These are phyloP conservation scores for Gonapodya sp. DNA, from an alignment of 192 early-diverging fungal genomes.

Conservation along the genomic window DNA sequence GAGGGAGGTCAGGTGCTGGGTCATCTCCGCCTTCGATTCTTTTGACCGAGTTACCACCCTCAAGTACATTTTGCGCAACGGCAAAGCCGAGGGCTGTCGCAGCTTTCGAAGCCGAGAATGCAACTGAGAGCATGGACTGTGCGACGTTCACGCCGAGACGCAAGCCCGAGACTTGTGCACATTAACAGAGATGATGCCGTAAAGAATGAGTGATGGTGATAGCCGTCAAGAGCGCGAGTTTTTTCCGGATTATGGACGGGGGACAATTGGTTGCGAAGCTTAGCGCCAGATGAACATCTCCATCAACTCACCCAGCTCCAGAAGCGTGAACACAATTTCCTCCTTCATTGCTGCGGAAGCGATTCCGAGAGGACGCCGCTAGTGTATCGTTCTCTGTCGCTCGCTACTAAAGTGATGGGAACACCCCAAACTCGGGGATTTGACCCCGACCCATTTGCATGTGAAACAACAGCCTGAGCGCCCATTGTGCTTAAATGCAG, in stretches of 20 bases:
- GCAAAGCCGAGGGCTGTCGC: neutral
- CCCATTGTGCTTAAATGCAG: too few relatives aligned
- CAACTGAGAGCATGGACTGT: neutral
- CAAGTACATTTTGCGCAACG: neutral
- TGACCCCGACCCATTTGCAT: too few relatives aligned
- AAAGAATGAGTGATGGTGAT: neutral
- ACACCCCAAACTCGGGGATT: too few relatives aligned
- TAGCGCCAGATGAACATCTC: too few relatives aligned
- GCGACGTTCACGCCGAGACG: neutral
- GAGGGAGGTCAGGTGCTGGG: neutral
- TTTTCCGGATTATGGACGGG: too few relatives aligned
- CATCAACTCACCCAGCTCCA: neutral
- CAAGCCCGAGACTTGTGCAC: neutral
- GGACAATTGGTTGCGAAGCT: too few relatives aligned
- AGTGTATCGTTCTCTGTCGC: too few relatives aligned
- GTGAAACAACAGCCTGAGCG: too few relatives aligned
- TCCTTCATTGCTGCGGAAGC: neutral
- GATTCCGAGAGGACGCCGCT: too few relatives aligned
- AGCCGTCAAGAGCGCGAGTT: too few relatives aligned
- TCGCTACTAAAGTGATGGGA: too few relatives aligned
- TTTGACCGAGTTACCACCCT: neutral
- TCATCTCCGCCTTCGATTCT: neutral
- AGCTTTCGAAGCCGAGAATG: neutral
- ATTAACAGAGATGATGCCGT: neutral
- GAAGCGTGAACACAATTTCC: neutral